A percentile compares a stretch with the other conserved stretches of the same genome.
Evolutionary conservation across 768 basidiomycete species (phyloP).

Genomic region (Porpolomopsis calyptriformis): DNA sequence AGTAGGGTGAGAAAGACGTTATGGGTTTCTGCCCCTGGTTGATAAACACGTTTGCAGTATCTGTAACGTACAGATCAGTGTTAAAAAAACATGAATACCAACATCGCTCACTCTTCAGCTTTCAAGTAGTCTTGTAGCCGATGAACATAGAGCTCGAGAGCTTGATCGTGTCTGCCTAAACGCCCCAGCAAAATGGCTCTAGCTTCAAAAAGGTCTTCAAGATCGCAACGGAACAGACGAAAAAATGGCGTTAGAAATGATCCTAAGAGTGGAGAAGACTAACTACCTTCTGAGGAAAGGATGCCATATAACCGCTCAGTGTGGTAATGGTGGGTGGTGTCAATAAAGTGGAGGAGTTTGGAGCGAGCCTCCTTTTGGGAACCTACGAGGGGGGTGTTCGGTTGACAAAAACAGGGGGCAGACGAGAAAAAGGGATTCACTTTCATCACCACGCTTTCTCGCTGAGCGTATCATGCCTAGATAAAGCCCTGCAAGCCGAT

Average conservation of each 20-base stretch:
- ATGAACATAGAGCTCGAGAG: slow-evolving; percentile 92
- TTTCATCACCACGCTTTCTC: slow-evolving; percentile 47
- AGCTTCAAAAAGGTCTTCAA: slow-evolving; percentile 75
- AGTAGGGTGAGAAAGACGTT: slow-evolving; percentile 78
- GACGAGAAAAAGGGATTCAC: slow-evolving; percentile 25
- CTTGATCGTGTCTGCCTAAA: slow-evolving; percentile 84
- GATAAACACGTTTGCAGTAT: slow-evolving; percentile 81
- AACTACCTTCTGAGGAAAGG: slow-evolving; percentile 72
- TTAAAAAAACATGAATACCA: slow-evolving; percentile 1
- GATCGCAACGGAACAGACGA: background rate
- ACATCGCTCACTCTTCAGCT: slow-evolving; percentile 68
- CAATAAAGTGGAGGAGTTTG: slow-evolving; percentile 73
- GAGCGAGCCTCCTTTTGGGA: slow-evolving; percentile 40
- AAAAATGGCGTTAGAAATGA: background rate
- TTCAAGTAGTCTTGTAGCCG: slow-evolving; percentile 71
- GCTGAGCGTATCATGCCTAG: slow-evolving; percentile 53
- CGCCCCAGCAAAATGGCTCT: slow-evolving; percentile 86
- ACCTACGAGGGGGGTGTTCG: slow-evolving; percentile 24
- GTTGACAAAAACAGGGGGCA: slow-evolving; percentile 6
- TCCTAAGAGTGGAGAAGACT: background rate
- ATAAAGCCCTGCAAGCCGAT: slow-evolving; percentile 83
- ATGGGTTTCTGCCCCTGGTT: slow-evolving; percentile 41
- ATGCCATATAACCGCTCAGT: slow-evolving; percentile 71
- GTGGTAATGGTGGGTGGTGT: slow-evolving; percentile 55
- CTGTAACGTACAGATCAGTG: slow-evolving; percentile 28